phyloP scores from a whole-genome alignment of 352 stramenopile species.

The Stramenopiles sp. region DNA sequence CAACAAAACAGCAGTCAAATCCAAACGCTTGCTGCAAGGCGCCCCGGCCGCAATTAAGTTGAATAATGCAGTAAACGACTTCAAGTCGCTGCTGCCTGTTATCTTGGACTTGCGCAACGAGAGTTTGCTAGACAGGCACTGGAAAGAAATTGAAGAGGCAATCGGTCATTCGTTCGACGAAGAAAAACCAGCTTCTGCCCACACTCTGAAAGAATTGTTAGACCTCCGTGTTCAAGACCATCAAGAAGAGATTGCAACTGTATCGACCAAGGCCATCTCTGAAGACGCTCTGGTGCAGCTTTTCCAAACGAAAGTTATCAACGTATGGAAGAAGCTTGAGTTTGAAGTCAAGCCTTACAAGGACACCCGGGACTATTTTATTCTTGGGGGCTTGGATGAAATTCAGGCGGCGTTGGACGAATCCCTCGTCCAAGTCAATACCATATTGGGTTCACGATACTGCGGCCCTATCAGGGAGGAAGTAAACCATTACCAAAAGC shows the following conservation, averaged over 20 bases:
- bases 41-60: constrained; percentile 49
- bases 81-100: constrained; percentile 55
- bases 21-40: constrained; percentile 53
- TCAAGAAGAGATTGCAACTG: constrained; percentile 51
- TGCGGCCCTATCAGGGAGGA: constrained; percentile 64
- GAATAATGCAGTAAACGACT: constrained; percentile 59
- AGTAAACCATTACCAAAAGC: constrained; percentile 60
- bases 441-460: constrained; percentile 67
- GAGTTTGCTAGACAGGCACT: constrained; percentile 47
- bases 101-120: constrained; percentile 41
- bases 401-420: constrained; percentile 67
- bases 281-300: constrained; percentile 78
- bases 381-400: constrained; percentile 69
- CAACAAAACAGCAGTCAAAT: constrained; percentile 55
- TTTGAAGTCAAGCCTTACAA: constrained; percentile 78
- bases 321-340: constrained; percentile 59
- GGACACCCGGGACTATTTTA: constrained; percentile 71
- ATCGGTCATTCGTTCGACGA: constrained; percentile 67
- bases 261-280: constrained; percentile 57
- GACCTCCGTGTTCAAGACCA: constrained; percentile 27
- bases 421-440: constrained; percentile 73
- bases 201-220: not conserved
- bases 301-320: constrained; percentile 70
- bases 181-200: constrained; percentile 18
- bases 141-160: constrained; percentile 41